phyloP scores from a whole-genome alignment of 805 yeast genomes.

The Clavispora phyllophila region DNA sequence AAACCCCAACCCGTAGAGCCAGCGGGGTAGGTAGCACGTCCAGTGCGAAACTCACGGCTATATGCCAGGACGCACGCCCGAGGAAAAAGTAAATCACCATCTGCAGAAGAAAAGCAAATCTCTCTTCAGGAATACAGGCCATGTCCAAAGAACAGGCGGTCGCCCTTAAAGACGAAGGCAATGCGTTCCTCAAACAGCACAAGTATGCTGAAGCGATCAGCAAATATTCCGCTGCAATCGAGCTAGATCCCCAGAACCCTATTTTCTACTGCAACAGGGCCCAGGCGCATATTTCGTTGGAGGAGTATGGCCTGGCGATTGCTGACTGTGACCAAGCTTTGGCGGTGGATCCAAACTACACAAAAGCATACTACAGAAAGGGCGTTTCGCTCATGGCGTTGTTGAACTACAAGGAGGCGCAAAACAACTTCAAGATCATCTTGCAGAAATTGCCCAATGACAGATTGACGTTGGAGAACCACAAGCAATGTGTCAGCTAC shows the following conservation, averaged over 20 bases:
- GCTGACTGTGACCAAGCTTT: slow-evolving; percentile 74
- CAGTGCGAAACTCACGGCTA: not conserved
- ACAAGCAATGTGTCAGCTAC: slow-evolving; percentile 58
- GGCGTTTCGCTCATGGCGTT: slow-evolving; percentile 79
- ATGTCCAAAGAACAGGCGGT: slow-evolving; percentile 37
- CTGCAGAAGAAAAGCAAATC: not conserved
- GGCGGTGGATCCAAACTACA: slow-evolving; percentile 56
- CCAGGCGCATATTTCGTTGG: slow-evolving; percentile 80
- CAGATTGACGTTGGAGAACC: slow-evolving; percentile 55
- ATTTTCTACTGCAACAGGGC: slow-evolving; percentile 82
- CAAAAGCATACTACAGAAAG: slow-evolving; percentile 82
- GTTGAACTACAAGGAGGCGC: slow-evolving; percentile 69
- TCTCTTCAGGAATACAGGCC: not conserved
- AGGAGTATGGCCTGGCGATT: slow-evolving; percentile 81
- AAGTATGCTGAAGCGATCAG: slow-evolving; percentile 62
- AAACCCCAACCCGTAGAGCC: no score
- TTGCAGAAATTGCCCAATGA: slow-evolving; percentile 64
- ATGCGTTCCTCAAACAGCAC: slow-evolving; percentile 62
- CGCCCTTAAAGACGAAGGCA: slow-evolving; percentile 65
- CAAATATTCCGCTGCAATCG: slow-evolving; percentile 71
- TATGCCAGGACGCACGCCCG: not conserved
- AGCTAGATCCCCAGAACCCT: slow-evolving; percentile 51
- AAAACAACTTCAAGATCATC: slow-evolving; percentile 61
- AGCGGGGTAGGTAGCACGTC: no score
- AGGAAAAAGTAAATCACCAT: not conserved